Evolutionary conservation across 2,329 filamentous ascomycete species (phyloP).

Genomic region (Trichoderma afroharzianum): DNA sequence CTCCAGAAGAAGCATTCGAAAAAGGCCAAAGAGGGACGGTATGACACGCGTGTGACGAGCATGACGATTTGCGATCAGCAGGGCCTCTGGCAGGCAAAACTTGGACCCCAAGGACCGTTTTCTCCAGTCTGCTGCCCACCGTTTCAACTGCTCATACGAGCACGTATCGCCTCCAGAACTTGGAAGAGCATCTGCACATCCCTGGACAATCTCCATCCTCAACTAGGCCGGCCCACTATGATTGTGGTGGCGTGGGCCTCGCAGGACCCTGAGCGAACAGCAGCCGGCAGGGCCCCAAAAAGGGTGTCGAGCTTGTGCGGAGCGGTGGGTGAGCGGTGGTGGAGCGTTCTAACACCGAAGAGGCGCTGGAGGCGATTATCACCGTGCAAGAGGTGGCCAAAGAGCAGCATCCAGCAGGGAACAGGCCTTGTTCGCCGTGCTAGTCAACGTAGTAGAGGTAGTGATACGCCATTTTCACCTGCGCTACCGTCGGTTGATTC

Average conservation of each 20-base stretch:
- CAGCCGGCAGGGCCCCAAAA: not conserved
- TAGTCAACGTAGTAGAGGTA: not conserved
- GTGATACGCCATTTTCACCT: slow-evolving; percentile 8
- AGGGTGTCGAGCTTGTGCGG: slow-evolving; percentile 10
- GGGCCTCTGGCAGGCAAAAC: not conserved
- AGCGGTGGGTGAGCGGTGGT: slow-evolving; percentile 1
- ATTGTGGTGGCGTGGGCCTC: slow-evolving; percentile 5
- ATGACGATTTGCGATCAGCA: slow-evolving; percentile 12
- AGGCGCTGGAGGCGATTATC: not conserved
- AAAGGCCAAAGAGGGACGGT: not conserved
- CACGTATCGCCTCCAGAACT: not conserved
- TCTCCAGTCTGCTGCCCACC: not conserved
- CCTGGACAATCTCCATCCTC: not conserved
- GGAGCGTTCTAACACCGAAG: not conserved
- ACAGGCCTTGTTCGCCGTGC: slow-evolving; percentile 8
- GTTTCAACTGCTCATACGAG: not conserved
- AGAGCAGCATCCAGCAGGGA: slow-evolving; percentile 5
- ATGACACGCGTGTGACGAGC: slow-evolving; percentile 16
- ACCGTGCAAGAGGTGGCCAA: not conserved
- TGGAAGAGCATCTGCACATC: not conserved
- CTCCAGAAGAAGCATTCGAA: not conserved
- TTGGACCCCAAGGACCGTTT: not conserved
- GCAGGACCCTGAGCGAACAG: slow-evolving; percentile 15
- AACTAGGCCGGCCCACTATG: not conserved
- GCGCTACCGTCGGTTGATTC: slow-evolving; percentile 15